Conservation (phyloP, 2,329 filamentous ascomycete species). For the Ascomycota sp. region DNA sequence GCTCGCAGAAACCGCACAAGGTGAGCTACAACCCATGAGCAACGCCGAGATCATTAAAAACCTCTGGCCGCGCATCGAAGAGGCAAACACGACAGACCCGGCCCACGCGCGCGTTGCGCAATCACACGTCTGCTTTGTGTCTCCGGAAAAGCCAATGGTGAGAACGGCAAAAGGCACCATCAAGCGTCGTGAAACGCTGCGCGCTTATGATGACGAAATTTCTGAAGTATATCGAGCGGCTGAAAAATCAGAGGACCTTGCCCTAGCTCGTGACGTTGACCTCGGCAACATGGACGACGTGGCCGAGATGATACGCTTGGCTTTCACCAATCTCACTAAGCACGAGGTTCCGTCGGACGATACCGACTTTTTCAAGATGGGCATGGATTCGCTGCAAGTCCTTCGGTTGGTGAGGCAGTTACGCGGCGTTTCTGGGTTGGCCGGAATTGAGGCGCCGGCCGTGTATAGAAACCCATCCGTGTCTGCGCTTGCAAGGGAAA, state of each 20-base stretch:
- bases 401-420: not conserved
- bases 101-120: constrained; percentile 1
- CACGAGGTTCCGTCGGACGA: not conserved
- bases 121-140: not conserved
- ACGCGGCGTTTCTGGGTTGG: not conserved
- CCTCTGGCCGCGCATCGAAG: constrained; percentile 1
- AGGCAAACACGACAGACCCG: constrained; percentile 1
- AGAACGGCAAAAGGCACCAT: constrained; percentile 2
- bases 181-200: constrained; percentile 3
- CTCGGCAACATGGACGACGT: not conserved
- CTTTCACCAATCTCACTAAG: not conserved
- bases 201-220: constrained; percentile 2
- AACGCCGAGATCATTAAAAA: not conserved
- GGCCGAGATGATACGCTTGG: not conserved
- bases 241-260: not conserved
- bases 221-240: constrained; percentile 2
- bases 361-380: constrained; percentile 1
- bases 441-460: not conserved
- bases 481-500: not conserved
- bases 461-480: not conserved
- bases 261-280: not conserved
- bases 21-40: too few species aligned
- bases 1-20: not conserved
- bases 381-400: constrained; percentile 2
- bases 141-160: not conserved